Evolutionary conservation across 257 asterid species (phyloP), one percentile per base, ranked within the genome.

Genomic region (Avicennia marina): DNA sequence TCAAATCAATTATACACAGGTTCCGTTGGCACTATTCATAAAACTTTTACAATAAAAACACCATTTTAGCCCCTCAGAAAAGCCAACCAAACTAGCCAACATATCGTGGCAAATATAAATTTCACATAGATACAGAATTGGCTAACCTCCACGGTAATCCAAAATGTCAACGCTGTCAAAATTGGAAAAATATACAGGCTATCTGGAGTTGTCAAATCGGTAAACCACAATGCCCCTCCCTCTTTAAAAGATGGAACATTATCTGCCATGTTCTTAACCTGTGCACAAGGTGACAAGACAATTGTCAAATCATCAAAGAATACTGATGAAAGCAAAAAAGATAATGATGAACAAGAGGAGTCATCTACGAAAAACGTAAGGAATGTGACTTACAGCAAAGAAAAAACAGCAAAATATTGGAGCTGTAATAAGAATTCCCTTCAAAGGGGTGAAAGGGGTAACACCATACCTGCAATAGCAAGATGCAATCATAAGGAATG

Each of bases 71-170:
- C n/a, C n/a, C n/a, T n/a, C n/a, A n/a, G n/a, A n/a, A 53, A 42
- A 39, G 32, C 47, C 47, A 54, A 63, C 27, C 16, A 39, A 25
- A 53, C 41, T 1, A 1, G 34, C 4, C 8, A 8, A 29, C 34
- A 61, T 16, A 26, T 31, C n/a, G n/a, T 21, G 46, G 41, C 26
- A 41, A 53, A 60, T 34, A 40, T 27, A 13, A 53, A 50, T 60
- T 48, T 18, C 6, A 60, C 18, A 53, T 11, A 58, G 32, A 54
- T 57, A 58, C 17, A 25, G 24, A 27, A 38, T 52, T n/a, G 39
- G 62, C 81, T 73, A 54, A 91, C 98, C 95, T 91, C 98, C 64
- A 91, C 93, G 5, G 86, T 85, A 54, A 87, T 83, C 98, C 86
- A 87, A 77, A 91, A 91, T 39, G 95, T 65, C 65, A 91, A 63